Percentiles rank a stretch among this genome's conserved stretches.
phyloP scores from a whole-genome alignment of 768 basidiomycete species.

The Mycena kentingensis region DNA sequence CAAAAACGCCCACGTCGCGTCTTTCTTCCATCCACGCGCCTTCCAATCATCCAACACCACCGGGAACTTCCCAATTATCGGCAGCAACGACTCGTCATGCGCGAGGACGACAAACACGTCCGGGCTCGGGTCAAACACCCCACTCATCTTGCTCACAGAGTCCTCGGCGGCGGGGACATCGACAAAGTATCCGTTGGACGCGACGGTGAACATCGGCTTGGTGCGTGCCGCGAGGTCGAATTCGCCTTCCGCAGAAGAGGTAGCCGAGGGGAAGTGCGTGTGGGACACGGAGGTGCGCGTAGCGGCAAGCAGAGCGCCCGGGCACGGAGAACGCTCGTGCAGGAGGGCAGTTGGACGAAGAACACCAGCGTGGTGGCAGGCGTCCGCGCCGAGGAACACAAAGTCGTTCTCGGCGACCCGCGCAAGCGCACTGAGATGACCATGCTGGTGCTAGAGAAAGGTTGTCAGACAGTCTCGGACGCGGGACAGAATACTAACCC shows the following conservation, averaged over 20 bases:
- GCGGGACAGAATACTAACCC: slow-evolving; percentile 3
- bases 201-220: slow-evolving; percentile 9
- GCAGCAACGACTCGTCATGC: slow-evolving; percentile 20
- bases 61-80: slow-evolving; percentile 16
- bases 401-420: slow-evolving; percentile 17
- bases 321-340: slow-evolving; percentile 15
- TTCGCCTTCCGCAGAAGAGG: not conserved
- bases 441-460: slow-evolving; percentile 5
- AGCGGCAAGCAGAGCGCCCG: slow-evolving; percentile 3
- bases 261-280: slow-evolving; percentile 12
- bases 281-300: slow-evolving; percentile 1
- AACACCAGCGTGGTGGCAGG: slow-evolving; percentile 23
- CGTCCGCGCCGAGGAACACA: slow-evolving; percentile 17
- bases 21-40: slow-evolving; percentile 19
- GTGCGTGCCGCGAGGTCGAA: slow-evolving; percentile 1
- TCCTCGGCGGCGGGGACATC: slow-evolving; percentile 9
- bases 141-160: slow-evolving; percentile 13
- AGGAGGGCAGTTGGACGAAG: slow-evolving; percentile 19
- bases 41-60: slow-evolving; percentile 20
- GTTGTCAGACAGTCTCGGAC: not conserved
- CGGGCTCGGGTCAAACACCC: slow-evolving; percentile 21
- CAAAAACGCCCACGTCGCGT: slow-evolving; percentile 21
- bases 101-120: slow-evolving; percentile 23
- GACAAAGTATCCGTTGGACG: slow-evolving; percentile 11
- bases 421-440: slow-evolving; percentile 14